These are phyloP conservation scores for Myxozyma melibiosi DNA, from an alignment of 805 yeast species.

Conservation along the genomic window DNA sequence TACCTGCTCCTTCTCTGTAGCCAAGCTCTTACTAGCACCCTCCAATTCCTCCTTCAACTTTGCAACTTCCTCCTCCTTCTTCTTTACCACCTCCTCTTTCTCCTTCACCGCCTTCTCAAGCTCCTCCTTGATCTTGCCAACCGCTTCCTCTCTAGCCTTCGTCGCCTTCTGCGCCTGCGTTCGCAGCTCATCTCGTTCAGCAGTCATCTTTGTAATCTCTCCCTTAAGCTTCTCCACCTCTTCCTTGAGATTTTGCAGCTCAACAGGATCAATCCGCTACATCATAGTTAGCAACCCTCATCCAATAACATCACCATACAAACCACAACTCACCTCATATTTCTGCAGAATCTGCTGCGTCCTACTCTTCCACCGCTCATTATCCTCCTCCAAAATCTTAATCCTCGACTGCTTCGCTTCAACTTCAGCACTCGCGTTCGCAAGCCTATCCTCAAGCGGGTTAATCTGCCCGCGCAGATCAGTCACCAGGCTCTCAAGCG, in stretches of 20 bases:
- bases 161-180: conserved; percentile 33
- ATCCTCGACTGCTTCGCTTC: conserved; percentile 56
- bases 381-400: conserved; percentile 53
- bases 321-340: conserved; percentile 40
- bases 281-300: background rate
- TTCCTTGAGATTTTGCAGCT: conserved; percentile 45
- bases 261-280: conserved; percentile 51
- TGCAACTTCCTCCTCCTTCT: conserved; percentile 19
- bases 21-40: conserved; percentile 21
- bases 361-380: conserved; percentile 60
- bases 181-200: conserved; percentile 32
- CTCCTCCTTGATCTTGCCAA: conserved; percentile 11
- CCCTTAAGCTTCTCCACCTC: conserved; percentile 35
- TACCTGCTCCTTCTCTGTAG: conserved; percentile 8
- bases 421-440: conserved; percentile 46
- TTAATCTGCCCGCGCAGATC: conserved; percentile 44
- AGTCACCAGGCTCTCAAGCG: conserved; percentile 48
- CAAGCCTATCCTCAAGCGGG: conserved; percentile 50
- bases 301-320: background rate
- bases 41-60: conserved; percentile 17
- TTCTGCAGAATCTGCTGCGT: conserved; percentile 52
- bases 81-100: conserved; percentile 1
- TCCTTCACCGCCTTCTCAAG: conserved; percentile 1
- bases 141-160: conserved; percentile 23
- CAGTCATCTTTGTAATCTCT: conserved; percentile 1